phyloP scores from a whole-genome alignment of 768 basidiomycete genomes.

The Tephrocybe sp. region DNA sequence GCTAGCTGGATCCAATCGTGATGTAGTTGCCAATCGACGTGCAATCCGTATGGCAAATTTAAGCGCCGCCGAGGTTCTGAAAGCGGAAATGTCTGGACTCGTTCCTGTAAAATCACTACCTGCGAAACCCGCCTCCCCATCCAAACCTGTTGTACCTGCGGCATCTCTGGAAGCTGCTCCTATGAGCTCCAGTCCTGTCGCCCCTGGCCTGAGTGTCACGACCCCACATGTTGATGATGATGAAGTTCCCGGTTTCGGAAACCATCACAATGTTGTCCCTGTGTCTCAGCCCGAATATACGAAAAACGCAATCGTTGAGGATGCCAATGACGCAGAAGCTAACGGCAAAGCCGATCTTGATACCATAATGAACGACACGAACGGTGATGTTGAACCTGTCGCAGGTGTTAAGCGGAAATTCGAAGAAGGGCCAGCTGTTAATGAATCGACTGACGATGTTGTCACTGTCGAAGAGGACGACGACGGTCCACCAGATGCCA shows the following conservation, averaged over 20 bases:
- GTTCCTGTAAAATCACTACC: slow-evolving; percentile 47
- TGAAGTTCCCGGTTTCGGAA: slow-evolving; percentile 40
- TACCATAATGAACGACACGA: slow-evolving; percentile 19
- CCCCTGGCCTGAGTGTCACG: slow-evolving; percentile 1
- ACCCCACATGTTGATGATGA: slow-evolving; percentile 21
- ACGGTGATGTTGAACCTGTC: slow-evolving; percentile 18
- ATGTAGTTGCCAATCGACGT: slow-evolving; percentile 86
- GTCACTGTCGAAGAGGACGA: slow-evolving; percentile 53
- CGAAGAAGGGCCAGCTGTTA: slow-evolving; percentile 44
- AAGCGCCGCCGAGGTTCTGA: slow-evolving; percentile 92
- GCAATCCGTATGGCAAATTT: slow-evolving; percentile 96
- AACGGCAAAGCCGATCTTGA: slow-evolving; percentile 33
- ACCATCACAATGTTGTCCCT: slow-evolving; percentile 17
- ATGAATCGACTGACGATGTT: slow-evolving; percentile 42
- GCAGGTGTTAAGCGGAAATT: slow-evolving; percentile 47
- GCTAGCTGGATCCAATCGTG: slow-evolving; percentile 83
- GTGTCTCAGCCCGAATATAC: slow-evolving; percentile 7
- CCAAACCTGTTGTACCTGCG: slow-evolving; percentile 21
- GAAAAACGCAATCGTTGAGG: slow-evolving; percentile 18
- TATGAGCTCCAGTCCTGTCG: slow-evolving; percentile 24
- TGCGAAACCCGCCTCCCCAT: slow-evolving; percentile 32
- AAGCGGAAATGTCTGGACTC: slow-evolving; percentile 78
- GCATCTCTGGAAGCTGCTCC: slow-evolving; percentile 31
- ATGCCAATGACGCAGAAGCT: slow-evolving; percentile 25
- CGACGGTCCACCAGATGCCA: slow-evolving; percentile 38